Base-by-base conservation (phyloP, 2,329 filamentous ascomycete species). In the Rhynchosporium agropyri region DNA sequence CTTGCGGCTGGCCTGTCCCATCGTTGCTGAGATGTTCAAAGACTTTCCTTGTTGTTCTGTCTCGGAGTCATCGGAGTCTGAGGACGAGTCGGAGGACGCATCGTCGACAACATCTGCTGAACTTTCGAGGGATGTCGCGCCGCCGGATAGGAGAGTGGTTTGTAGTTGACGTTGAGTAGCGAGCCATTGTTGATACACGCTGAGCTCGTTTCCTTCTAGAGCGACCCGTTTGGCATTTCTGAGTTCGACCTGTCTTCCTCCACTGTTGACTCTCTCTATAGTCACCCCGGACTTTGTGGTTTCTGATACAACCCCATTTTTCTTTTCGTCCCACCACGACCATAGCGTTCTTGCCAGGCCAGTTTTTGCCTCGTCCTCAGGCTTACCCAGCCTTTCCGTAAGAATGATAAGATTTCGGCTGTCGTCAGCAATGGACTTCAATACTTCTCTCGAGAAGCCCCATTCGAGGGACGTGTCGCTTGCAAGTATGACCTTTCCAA, bases 401-500 rank as follows among this genome's bases (percentile, higher is more conserved):
- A 99, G 77, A 59, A 99, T 86, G 42, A 99, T 84, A 51, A 98
- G 79, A 74, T 97, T 99, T 48, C 87, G 86, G 1, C 88, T 79
- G 67, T 96, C 90, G 63, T 84, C 82, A 0, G 92, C 92, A 61
- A 99, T 81, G 9, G 83, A 82, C 67, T 84, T 86, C 55, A 99
- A 78, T 0, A 93, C 81, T 59, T 94, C 88, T 71, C 89, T 91
- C 0, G 95, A 96, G 72, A 97, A 96, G 0, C 95, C 95, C 95
- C 95, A 99, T 70, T 97, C 92, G 26, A 98, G 78, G 36, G 91
- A 96, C 3, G 87, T 84, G 74, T 98, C 94, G 69, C 92, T 97
- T 2, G 95, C 93, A 62, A 99, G 81, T 58, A 99, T 95, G 15
- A 99, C 92, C 59, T 87, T 84, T 5, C 86, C 85, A 45, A 72